Evolutionary conservation across 2,329 filamentous ascomycete species (phyloP).

Genomic region (Talaromyces sp.): DNA sequence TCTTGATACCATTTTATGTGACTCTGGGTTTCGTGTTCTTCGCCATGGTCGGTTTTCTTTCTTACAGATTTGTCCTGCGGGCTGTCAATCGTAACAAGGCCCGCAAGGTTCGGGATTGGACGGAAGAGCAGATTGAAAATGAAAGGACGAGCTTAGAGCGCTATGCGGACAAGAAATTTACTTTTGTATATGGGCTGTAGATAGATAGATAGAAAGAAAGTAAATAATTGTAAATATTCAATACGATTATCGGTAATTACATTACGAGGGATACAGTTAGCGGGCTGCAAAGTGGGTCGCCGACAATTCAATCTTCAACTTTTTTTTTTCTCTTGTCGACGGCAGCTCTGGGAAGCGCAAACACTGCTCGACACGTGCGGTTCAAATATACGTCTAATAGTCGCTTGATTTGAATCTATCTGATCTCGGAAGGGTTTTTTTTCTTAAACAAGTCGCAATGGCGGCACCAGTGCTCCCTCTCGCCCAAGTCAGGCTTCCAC

Average conservation of each 20-base stretch:
- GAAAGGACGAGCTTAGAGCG: constrained; percentile 11
- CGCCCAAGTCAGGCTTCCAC: constrained; percentile 73
- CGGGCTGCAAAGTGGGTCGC: not conserved
- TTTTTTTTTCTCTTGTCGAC: constrained; percentile 1
- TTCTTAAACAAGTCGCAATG: constrained; percentile 47
- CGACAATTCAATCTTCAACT: constrained; percentile 1
- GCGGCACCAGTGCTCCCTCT: constrained; percentile 79
- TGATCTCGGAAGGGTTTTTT: not conserved
- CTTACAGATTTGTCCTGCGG: constrained; percentile 21
- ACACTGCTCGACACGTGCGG: not conserved
- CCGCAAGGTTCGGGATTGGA: constrained; percentile 16
- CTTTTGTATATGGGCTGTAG: constrained; percentile 23
- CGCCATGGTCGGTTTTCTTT: constrained; percentile 25
- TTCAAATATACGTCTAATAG: not conserved
- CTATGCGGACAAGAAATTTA: constrained; percentile 24
- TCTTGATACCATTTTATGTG: constrained; percentile 25
- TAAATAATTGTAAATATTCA: not conserved
- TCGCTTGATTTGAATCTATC: not conserved
- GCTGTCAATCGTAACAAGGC: constrained; percentile 19
- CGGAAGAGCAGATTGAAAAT: constrained; percentile 15
- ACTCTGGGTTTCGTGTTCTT: constrained; percentile 25
- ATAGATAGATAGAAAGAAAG: not conserved
- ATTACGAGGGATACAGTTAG: not conserved
- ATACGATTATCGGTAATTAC: not conserved
- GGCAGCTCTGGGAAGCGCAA: not conserved